Evolutionary conservation across 805 yeast genomes (phyloP).

Genomic region (Candida pseudofarinosa): DNA sequence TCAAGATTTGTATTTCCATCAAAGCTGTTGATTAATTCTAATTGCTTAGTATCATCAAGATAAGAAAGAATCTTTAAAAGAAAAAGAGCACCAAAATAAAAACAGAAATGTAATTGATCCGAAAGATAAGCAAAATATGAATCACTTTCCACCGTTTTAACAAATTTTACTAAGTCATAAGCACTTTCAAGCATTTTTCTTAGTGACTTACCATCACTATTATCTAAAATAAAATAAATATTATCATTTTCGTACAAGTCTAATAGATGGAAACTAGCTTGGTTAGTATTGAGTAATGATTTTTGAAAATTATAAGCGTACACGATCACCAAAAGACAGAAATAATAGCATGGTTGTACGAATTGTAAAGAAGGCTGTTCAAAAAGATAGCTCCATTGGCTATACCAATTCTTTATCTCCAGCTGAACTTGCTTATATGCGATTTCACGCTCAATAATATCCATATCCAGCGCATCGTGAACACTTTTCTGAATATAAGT

Average conservation of each 20-base stretch:
- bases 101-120: constrained; percentile 60
- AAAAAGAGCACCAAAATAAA: constrained; percentile 40
- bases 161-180: constrained; percentile 37
- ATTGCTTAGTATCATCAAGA: not conserved
- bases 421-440: constrained; percentile 35
- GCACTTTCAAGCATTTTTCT: constrained; percentile 39
- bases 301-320: constrained; percentile 34
- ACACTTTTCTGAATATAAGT: constrained; percentile 46
- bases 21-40: constrained; percentile 2
- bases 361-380: constrained; percentile 71
- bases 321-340: constrained; percentile 49
- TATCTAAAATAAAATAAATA: constrained; percentile 17
- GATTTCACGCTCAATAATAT: constrained; percentile 15
- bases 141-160: constrained; percentile 41
- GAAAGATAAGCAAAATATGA: constrained; percentile 65
- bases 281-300: constrained; percentile 2
- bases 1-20: not conserved
- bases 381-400: constrained; percentile 66
- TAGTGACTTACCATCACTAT: constrained; percentile 25
- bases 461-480: constrained; percentile 11
- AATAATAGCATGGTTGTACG: constrained; percentile 67
- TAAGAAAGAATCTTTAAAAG: constrained; percentile 24
- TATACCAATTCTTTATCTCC: constrained; percentile 58
- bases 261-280: not conserved
- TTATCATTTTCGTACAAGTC: constrained; percentile 16